phyloP scores from a whole-genome alignment of 2,329 filamentous ascomycete species.

The Penicillium olsonii region DNA sequence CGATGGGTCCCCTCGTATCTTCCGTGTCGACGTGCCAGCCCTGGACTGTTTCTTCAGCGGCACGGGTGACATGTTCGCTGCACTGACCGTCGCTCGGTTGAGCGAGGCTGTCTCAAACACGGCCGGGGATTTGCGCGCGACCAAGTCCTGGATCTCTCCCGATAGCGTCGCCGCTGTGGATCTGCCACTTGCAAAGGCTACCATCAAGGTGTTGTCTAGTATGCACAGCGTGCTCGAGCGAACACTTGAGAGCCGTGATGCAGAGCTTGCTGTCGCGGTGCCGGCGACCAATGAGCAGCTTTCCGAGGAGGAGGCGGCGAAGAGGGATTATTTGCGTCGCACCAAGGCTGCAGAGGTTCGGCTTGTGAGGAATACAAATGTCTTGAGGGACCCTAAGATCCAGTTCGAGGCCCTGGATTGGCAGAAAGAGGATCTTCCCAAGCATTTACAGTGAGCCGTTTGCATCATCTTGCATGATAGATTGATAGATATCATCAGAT shows the following conservation, averaged over 20 bases:
- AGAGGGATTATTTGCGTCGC: constrained; percentile 65
- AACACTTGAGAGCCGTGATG: constrained; percentile 66
- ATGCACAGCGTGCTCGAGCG: constrained; percentile 83
- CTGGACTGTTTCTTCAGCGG: constrained; percentile 95
- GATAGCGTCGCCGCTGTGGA: constrained; percentile 70
- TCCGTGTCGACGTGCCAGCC: constrained; percentile 81
- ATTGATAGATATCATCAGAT: not conserved
- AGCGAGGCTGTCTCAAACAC: constrained; percentile 70
- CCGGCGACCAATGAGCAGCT: constrained; percentile 27
- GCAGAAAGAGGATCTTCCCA: constrained; percentile 30
- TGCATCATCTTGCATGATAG: constrained; percentile 2
- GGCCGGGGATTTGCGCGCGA: constrained; percentile 52
- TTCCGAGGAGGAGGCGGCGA: constrained; percentile 51
- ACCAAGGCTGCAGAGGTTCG: constrained; percentile 88
- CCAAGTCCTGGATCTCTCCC: constrained; percentile 71
- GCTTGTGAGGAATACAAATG: constrained; percentile 72
- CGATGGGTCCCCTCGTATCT: constrained; percentile 71
- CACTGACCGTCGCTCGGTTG: constrained; percentile 82
- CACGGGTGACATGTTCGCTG: constrained; percentile 98
- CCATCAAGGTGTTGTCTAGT: constrained; percentile 83
- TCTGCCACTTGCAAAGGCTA: constrained; percentile 78
- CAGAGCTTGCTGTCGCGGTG: constrained; percentile 55
- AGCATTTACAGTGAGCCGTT: constrained; percentile 17
- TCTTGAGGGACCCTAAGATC: constrained; percentile 66
- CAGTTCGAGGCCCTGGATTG: constrained; percentile 60